Conservation (phyloP, 495 filamentous ascomycete genomes). For the Bombardia bombarda region DNA sequence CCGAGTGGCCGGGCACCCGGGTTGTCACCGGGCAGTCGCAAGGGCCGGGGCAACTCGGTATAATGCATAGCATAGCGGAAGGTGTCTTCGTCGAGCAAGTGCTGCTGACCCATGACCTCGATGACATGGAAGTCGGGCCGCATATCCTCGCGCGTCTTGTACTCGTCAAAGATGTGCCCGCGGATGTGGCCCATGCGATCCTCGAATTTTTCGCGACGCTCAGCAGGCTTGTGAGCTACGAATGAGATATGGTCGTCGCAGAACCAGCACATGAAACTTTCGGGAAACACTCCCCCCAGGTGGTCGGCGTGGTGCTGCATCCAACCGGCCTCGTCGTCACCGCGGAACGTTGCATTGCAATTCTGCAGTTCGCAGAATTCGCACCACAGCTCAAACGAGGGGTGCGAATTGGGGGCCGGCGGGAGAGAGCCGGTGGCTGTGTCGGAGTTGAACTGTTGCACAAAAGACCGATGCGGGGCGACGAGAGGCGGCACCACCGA, state of each 20-base stretch:
- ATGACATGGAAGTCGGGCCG: constrained; percentile 35
- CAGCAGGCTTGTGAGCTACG: background rate
- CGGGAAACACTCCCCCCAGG: constrained; percentile 23
- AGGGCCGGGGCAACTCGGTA: constrained; percentile 13
- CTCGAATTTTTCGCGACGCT: constrained; percentile 19
- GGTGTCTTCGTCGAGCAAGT: constrained; percentile 9
- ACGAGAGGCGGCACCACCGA: background rate
- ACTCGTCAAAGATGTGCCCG: constrained; percentile 24
- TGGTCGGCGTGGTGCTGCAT: constrained; percentile 38
- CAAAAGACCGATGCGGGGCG: background rate
- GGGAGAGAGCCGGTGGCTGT: background rate
- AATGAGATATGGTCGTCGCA: constrained; percentile 35
- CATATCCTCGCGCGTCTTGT: constrained; percentile 10
- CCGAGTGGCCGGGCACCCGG: background rate
- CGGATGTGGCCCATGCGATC: constrained; percentile 38
- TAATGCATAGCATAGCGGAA: constrained; percentile 10
- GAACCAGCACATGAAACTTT: constrained; percentile 34
- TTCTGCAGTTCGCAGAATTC: constrained; percentile 23
- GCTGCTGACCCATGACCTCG: constrained; percentile 18
- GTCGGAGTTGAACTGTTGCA: constrained; percentile 3
- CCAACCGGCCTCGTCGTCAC: constrained; percentile 31
- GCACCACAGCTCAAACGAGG: constrained; percentile 24
- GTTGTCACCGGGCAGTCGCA: constrained; percentile 1
- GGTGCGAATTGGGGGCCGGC: background rate
- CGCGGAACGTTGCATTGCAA: constrained; percentile 25